Percentiles rank a stretch among this genome's conserved stretches.
Conservation (phyloP, 768 basidiomycete species). For the Agaricus sinodeliciosus region DNA sequence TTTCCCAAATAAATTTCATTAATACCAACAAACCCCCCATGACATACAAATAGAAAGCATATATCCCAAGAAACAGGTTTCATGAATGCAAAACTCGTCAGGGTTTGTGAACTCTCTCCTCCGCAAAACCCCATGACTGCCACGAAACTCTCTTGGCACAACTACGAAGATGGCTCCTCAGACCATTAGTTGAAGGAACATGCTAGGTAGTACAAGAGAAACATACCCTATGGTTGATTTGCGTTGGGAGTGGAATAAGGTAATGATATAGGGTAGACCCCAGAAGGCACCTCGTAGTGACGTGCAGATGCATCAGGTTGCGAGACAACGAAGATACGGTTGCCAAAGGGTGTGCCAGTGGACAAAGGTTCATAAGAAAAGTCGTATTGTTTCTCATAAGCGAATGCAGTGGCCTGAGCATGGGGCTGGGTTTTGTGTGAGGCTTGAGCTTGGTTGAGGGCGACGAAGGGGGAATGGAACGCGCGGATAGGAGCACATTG, state of each 20-base stretch:
- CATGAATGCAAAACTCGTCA: no score
- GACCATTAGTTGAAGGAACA: not conserved
- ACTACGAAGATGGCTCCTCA: not conserved
- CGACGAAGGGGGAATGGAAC: constrained; percentile 62
- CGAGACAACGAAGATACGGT: constrained; percentile 67
- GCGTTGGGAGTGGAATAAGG: constrained; percentile 39
- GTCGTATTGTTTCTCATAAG: constrained; percentile 62
- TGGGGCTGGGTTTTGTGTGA: constrained; percentile 16
- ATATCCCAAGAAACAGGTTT: no score
- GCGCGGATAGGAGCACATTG: constrained; percentile 29
- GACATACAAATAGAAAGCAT: no score
- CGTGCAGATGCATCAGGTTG: constrained; percentile 58
- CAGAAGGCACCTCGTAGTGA: constrained; percentile 65
- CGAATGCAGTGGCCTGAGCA: constrained; percentile 19
- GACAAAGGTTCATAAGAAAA: constrained; percentile 40
- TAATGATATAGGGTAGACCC: constrained; percentile 51
- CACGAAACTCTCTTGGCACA: no score
- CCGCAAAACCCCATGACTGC: no score
- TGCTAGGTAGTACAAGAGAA: not conserved
- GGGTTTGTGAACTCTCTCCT: no score
- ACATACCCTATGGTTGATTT: constrained; percentile 19
- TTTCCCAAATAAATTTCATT: no score
- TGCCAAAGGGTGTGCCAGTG: constrained; percentile 29
- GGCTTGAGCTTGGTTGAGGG: constrained; percentile 32
- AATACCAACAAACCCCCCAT: no score